Evolutionary conservation across 225 moss, liverwort and hornwort genomes (phyloP).

Genomic region (Neckera pumila): DNA sequence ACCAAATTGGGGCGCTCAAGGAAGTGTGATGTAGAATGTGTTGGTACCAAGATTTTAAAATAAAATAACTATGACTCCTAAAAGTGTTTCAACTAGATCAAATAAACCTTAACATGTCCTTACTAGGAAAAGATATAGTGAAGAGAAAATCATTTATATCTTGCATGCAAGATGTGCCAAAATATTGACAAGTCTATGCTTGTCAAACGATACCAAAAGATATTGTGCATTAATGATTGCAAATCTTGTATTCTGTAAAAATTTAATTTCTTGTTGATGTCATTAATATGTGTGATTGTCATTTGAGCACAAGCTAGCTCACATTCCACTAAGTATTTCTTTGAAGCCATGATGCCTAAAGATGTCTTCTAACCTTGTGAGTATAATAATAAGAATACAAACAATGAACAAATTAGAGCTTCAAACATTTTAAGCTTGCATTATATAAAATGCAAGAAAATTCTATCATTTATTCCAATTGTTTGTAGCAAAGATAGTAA

Average conservation of each 20-base stretch:
- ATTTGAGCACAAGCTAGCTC: background rate
- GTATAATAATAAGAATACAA: background rate
- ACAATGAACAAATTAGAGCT: background rate
- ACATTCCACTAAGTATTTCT: background rate
- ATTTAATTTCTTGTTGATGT: background rate
- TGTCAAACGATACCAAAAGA: background rate
- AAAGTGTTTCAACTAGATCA: background rate
- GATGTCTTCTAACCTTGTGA: background rate
- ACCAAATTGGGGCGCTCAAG: fast-evolving
- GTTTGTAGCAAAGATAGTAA: background rate
- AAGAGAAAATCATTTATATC: too few relatives aligned
- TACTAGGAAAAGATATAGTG: fast-evolving
- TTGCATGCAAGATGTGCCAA: too few relatives aligned
- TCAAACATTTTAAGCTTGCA: background rate
- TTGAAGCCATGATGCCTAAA: background rate
- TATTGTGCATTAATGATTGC: background rate
- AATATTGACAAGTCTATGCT: background rate
- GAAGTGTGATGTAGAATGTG: too few relatives aligned
- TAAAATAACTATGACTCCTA: background rate
- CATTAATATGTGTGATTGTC: background rate
- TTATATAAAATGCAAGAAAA: background rate
- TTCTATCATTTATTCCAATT: background rate
- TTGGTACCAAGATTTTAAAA: background rate
- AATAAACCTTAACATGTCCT: background rate
- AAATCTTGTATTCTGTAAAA: background rate